Conservation (phyloP, 257 asterid genomes). For the Ajuga chamaepitys region DNA sequence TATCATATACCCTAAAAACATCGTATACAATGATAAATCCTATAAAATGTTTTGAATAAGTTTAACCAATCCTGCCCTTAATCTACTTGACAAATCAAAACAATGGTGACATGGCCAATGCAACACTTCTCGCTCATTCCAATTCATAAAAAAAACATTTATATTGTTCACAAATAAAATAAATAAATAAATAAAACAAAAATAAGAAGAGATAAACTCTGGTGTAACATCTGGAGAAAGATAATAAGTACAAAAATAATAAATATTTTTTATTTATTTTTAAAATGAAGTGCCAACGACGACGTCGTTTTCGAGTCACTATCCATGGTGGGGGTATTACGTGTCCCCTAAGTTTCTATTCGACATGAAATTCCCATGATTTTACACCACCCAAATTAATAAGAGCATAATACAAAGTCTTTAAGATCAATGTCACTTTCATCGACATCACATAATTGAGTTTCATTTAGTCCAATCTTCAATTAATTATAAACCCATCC, state of each 20-base stretch:
- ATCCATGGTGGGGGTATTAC: slow-evolving; percentile 24
- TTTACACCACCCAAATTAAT: slow-evolving; percentile 27
- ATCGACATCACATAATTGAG: not conserved
- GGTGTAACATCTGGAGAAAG: slow-evolving; percentile 9
- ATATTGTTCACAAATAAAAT: too few species aligned
- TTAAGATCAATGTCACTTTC: slow-evolving; percentile 18
- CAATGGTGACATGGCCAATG: too few species aligned
- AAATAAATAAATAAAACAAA: too few species aligned
- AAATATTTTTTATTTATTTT: too few species aligned
- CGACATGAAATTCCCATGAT: slow-evolving; percentile 17
- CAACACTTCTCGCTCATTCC: too few species aligned
- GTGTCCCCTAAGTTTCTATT: slow-evolving; percentile 37
- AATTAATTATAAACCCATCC: not conserved
- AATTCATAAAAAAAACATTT: too few species aligned
- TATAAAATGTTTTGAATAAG: too few species aligned
- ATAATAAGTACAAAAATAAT: not conserved
- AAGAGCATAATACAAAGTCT: not conserved
- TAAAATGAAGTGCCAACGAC: not conserved
- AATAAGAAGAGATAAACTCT: slow-evolving; percentile 9
- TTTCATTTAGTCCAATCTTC: not conserved
- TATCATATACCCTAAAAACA: too few species aligned
- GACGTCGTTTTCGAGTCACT: slow-evolving; percentile 7
- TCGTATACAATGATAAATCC: too few species aligned
- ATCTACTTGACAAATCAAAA: too few species aligned
- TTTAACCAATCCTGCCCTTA: too few species aligned